Conservation (phyloP, 179 eudicot genomes). For the Actinidia arguta region DNA sequence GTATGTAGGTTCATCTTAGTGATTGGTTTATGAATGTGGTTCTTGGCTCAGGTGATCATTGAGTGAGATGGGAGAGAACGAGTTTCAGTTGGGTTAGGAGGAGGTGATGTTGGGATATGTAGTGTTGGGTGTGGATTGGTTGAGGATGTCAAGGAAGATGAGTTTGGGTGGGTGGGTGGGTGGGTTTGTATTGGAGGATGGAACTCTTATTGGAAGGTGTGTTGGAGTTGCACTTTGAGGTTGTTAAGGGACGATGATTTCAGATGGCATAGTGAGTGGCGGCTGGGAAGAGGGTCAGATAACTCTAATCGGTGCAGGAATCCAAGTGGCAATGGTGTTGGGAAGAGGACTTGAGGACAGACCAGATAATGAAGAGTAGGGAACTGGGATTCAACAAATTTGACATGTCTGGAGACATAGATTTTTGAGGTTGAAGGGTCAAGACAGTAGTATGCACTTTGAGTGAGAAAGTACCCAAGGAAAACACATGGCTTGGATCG, state of each 20-base stretch:
- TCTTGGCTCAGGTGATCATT: background rate
- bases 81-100: too few species aligned
- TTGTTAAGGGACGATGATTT: background rate
- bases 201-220: too few species aligned
- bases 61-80: background rate
- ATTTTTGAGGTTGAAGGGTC: background rate
- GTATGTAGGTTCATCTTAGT: background rate
- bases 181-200: too few species aligned
- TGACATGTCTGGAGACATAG: background rate
- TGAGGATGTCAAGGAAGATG: too few species aligned
- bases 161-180: too few species aligned
- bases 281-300: too few species aligned
- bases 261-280: background rate
- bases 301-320: too few species aligned
- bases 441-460: background rate
- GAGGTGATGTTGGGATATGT: too few species aligned
- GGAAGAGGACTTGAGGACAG: too few species aligned
- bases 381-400: background rate
- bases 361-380: background rate
- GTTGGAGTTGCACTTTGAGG: background rate
- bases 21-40: background rate
- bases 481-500: background rate
- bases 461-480: background rate
- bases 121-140: too few species aligned
- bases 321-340: too few species aligned